These are phyloP conservation scores for Penicillium paxilli DNA, from an alignment of 495 filamentous ascomycete genomes.

Conservation along the genomic window DNA sequence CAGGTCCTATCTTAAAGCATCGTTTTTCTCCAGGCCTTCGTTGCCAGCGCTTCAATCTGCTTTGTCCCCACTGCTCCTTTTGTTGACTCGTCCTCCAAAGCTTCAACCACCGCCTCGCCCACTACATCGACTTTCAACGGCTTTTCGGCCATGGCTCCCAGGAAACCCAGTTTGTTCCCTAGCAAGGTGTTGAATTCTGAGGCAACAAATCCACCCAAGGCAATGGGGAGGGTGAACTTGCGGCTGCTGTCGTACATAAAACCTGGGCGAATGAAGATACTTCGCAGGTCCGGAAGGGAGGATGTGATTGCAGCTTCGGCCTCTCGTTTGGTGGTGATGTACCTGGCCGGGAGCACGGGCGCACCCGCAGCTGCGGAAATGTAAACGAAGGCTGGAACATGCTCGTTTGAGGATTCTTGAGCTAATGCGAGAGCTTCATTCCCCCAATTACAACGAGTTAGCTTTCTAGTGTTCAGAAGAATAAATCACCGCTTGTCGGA, in stretches of 20 bases:
- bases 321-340: constrained; percentile 89
- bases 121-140: constrained; percentile 85
- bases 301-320: constrained; percentile 78
- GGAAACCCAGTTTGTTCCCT: constrained; percentile 67
- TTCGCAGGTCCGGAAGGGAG: constrained; percentile 70
- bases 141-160: constrained; percentile 81
- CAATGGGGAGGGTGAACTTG: constrained; percentile 80
- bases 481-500: not conserved
- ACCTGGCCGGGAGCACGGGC: constrained; percentile 77
- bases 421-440: constrained; percentile 70
- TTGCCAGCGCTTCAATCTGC: constrained; percentile 71
- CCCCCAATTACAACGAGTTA: constrained; percentile 13
- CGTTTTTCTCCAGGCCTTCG: constrained; percentile 73
- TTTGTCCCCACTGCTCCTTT: constrained; percentile 68
- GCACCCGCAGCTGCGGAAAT: constrained; percentile 86
- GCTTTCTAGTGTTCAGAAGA: constrained; percentile 7
- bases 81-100: constrained; percentile 64
- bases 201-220: constrained; percentile 66
- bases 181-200: constrained; percentile 70
- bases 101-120: constrained; percentile 81
- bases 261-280: constrained; percentile 78
- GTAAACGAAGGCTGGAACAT: constrained; percentile 73
- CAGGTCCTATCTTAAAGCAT: constrained; percentile 60
- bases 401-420: constrained; percentile 65
- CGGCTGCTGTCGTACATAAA: constrained; percentile 87